Evolutionary conservation across 2,329 filamentous ascomycete genomes (phyloP).

Genomic region (Colletotrichum kahawae): DNA sequence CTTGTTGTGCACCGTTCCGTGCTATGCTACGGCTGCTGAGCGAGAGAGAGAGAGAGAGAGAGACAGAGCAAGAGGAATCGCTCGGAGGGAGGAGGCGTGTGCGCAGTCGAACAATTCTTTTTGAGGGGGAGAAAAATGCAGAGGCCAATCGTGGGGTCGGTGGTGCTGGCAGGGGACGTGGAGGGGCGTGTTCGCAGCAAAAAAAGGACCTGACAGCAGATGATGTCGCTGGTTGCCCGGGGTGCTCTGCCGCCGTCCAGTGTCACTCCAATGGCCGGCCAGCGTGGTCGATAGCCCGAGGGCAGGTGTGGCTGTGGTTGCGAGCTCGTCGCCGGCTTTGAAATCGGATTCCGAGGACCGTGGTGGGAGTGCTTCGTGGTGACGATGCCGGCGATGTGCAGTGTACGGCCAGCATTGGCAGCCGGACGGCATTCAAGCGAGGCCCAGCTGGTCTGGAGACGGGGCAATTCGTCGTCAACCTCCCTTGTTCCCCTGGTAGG

Average conservation of each 20-base stretch:
- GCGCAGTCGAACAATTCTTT: constrained; percentile 1
- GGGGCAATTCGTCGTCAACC: background rate
- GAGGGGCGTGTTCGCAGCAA: constrained; percentile 15
- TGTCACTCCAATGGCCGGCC: constrained; percentile 13
- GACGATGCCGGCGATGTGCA: background rate
- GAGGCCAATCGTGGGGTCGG: constrained; percentile 1
- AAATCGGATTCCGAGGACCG: background rate
- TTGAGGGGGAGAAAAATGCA: background rate
- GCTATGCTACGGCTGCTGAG: background rate
- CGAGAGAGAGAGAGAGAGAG: background rate
- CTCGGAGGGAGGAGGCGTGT: constrained; percentile 14
- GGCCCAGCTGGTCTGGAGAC: background rate
- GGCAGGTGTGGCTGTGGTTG: constrained; percentile 1
- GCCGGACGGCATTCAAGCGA: background rate
- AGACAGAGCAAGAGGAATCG: background rate
- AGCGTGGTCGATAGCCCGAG: background rate
- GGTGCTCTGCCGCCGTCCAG: constrained; percentile 18
- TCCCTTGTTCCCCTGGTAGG: background rate
- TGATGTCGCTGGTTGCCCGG: constrained; percentile 20
- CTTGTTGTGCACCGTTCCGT: background rate
- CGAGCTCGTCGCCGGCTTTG: background rate
- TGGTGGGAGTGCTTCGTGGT: background rate
- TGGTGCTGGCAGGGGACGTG: background rate
- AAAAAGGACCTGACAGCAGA: constrained; percentile 15
- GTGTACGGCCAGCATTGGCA: background rate